Evolutionary conservation across 192 early-diverging fungal genomes (phyloP).

Genomic region (Jimgerdemannia flammicorona): DNA sequence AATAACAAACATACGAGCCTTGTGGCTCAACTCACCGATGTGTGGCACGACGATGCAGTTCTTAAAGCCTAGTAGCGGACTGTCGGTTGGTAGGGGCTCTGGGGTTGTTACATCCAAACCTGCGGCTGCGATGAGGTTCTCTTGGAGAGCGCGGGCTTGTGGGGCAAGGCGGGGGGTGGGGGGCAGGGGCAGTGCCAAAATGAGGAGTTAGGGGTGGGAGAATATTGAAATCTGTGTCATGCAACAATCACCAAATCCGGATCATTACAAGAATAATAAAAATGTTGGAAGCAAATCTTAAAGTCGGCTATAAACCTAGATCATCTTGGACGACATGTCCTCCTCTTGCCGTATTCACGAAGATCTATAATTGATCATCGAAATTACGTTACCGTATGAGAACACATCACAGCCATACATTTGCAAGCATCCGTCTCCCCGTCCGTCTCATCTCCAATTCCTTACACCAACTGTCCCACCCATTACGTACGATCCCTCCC

Average conservation of each 20-base stretch:
- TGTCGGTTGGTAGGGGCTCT: constrained; percentile 68
- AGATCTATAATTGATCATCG: constrained; percentile 35
- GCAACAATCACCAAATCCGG: too few species aligned
- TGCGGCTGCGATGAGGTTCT: constrained; percentile 53
- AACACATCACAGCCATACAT: too few species aligned
- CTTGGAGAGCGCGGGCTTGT: constrained; percentile 55
- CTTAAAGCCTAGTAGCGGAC: constrained; percentile 54
- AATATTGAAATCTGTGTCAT: too few species aligned
- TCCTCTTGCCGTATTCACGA: constrained; percentile 83
- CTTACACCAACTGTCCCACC: too few species aligned
- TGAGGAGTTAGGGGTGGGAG: too few species aligned
- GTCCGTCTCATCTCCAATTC: too few species aligned
- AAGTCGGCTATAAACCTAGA: constrained; percentile 1
- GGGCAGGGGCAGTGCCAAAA: neutral
- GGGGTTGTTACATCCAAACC: constrained; percentile 89
- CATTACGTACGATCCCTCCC: too few species aligned
- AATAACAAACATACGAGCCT: constrained; percentile 1
- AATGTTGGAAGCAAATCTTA: too few species aligned
- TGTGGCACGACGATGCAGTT: constrained; percentile 82
- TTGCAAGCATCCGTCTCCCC: too few species aligned
- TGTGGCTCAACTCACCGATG: constrained; percentile 41
- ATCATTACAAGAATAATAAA: neutral
- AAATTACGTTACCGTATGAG: neutral
- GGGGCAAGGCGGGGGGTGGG: neutral
- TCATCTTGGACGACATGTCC: constrained; percentile 74